Conservation (phyloP, 306 rosid species). For the Clitoria ternatea region DNA sequence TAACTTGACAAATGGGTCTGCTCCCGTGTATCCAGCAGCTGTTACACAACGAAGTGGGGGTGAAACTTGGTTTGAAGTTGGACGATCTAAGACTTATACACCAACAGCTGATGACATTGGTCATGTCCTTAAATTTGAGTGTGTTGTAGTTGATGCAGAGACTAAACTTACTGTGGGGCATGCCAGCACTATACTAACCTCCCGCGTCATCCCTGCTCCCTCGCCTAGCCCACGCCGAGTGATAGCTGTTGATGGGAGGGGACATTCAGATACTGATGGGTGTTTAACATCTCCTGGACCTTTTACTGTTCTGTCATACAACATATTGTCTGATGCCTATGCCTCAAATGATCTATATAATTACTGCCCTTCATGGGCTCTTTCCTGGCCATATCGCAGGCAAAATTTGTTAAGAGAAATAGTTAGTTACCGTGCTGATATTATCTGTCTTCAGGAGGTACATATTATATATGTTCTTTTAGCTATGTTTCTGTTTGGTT, state of each 20-base stretch:
- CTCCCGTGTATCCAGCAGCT: slow-evolving; percentile 79
- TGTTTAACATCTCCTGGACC: slow-evolving; percentile 75
- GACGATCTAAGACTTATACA: slow-evolving; percentile 77
- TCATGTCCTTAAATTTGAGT: slow-evolving; percentile 93
- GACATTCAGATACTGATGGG: slow-evolving; percentile 73
- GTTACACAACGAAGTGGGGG: slow-evolving; percentile 81
- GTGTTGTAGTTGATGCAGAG: slow-evolving; percentile 85
- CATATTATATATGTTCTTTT: background rate
- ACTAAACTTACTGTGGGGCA: slow-evolving; percentile 70
- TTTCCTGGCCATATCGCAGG: slow-evolving; percentile 98
- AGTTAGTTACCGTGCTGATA: slow-evolving; percentile 87
- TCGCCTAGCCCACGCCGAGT: slow-evolving; percentile 77
- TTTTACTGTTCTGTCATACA: slow-evolving; percentile 93
- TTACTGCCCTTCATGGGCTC: slow-evolving; percentile 99
- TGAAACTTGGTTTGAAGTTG: slow-evolving; percentile 98
- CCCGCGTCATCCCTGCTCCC: slow-evolving; percentile 99
- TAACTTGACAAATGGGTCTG: slow-evolving; percentile 77
- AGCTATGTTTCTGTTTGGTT: background rate
- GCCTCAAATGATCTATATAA: slow-evolving; percentile 77
- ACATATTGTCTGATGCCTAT: slow-evolving; percentile 80
- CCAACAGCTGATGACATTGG: slow-evolving; percentile 95
- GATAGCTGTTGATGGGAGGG: slow-evolving; percentile 74
- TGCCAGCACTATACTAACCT: slow-evolving; percentile 62
- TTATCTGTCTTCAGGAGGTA: slow-evolving; percentile 99
- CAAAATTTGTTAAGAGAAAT: slow-evolving; percentile 95